These are phyloP conservation scores for Ramaria rubella DNA, from an alignment of 768 basidiomycete species.

Conservation along the genomic window DNA sequence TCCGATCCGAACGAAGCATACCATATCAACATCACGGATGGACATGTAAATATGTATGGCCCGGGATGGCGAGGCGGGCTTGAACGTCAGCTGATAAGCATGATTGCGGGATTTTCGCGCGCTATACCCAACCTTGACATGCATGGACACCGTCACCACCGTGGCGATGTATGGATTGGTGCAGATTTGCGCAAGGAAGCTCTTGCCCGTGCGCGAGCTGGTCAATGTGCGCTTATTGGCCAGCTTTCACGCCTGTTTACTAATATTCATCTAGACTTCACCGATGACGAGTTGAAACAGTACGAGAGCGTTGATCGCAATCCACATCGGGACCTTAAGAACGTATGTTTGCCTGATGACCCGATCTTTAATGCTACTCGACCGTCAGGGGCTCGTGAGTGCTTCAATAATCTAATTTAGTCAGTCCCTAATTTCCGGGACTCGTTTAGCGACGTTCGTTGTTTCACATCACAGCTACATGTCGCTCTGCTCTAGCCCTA, in stretches of 20 bases:
- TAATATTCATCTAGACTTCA: conserved; percentile 1
- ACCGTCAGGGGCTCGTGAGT: not conserved
- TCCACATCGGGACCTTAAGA: conserved; percentile 4
- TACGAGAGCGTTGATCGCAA: conserved; percentile 12
- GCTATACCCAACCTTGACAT: conserved; percentile 10
- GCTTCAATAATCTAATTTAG: not conserved
- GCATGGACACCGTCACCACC: conserved; percentile 7
- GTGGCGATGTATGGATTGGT: conserved; percentile 10
- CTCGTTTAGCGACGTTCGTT: not conserved
- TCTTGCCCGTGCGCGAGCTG: not conserved
- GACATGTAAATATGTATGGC: not conserved
- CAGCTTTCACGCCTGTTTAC: not conserved
- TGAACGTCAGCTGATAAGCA: conserved; percentile 1
- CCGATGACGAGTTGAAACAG: not conserved
- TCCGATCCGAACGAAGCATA: not conserved
- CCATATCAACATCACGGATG: conserved; percentile 11
- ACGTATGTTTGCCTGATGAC: conserved; percentile 10
- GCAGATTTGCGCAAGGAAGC: conserved; percentile 11
- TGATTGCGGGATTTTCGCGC: conserved; percentile 8
- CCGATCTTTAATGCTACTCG: conserved; percentile 3
- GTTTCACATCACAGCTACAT: conserved; percentile 1
- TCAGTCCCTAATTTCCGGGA: too few relatives aligned
- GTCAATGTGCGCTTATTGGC: conserved; percentile 4
- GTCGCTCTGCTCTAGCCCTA: not conserved
- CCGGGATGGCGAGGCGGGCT: not conserved